Percentiles rank a stretch among this genome's conserved stretches.
phyloP scores from a whole-genome alignment of 2,329 filamentous ascomycete genomes.

The Ampelomyces quisqualis region DNA sequence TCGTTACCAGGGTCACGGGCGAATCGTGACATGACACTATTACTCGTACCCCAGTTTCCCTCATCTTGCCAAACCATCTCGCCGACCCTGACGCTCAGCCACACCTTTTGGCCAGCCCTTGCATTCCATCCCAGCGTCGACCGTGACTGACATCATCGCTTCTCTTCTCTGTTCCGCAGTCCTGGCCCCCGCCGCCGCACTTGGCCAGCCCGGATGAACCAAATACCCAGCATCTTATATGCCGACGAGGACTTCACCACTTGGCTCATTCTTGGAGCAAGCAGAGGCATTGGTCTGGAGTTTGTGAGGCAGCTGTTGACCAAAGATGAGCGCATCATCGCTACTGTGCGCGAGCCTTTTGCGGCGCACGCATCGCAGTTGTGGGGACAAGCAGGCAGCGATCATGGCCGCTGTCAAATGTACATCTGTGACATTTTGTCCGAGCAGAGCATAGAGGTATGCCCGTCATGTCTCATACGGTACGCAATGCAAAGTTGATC shows the following conservation, averaged over 20 bases:
- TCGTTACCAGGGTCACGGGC: constrained; percentile 6
- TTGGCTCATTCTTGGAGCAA: constrained; percentile 52
- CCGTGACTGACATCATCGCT: background rate
- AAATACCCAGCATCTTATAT: constrained; percentile 47
- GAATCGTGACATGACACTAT: constrained; percentile 15
- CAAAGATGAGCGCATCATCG: constrained; percentile 53
- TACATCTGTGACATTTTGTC: constrained; percentile 56
- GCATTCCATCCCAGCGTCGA: background rate
- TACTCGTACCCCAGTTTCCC: constrained; percentile 6
- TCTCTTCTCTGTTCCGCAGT: constrained; percentile 1
- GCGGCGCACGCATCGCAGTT: constrained; percentile 44
- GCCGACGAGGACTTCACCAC: constrained; percentile 46
- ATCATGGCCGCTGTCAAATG: constrained; percentile 51
- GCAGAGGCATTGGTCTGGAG: constrained; percentile 54
- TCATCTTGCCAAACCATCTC: constrained; percentile 11
- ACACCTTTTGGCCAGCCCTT: too few species aligned
- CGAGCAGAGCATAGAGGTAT: constrained; percentile 53
- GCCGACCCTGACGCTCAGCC: background rate
- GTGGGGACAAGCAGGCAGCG: constrained; percentile 46
- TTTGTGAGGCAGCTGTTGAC: constrained; percentile 54
- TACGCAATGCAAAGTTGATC: constrained; percentile 4
- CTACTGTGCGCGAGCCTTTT: constrained; percentile 51
- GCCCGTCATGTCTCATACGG: constrained; percentile 12
- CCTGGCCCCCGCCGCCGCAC: constrained; percentile 14
- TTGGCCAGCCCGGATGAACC: constrained; percentile 40